Evolutionary conservation across 495 filamentous ascomycete species (phyloP).

Genomic region (Entonaema liquescens): DNA sequence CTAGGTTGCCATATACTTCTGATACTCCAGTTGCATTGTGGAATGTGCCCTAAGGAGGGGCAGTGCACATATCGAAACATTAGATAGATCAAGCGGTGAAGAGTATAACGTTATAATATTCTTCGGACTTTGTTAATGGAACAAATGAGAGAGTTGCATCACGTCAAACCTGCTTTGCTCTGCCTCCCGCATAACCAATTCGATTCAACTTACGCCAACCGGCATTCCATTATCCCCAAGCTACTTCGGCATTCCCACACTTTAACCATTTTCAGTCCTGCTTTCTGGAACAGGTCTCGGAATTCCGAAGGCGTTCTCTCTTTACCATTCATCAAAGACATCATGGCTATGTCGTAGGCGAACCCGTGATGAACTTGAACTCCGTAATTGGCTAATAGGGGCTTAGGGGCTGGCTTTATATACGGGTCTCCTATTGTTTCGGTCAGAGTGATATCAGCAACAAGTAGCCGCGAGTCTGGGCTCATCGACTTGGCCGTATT

Average conservation of each 20-base stretch:
- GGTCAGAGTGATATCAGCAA: conserved; percentile 53
- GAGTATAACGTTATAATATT: conserved; percentile 24
- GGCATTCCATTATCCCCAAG: conserved; percentile 39
- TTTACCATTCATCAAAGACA: conserved; percentile 51
- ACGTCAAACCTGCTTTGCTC: not conserved
- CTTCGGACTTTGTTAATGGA: conserved; percentile 7
- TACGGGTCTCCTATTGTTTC: conserved; percentile 48
- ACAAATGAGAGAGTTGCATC: conserved; percentile 8
- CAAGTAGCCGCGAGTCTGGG: conserved; percentile 48
- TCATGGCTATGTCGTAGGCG: conserved; percentile 50
- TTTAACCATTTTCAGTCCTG: conserved; percentile 38
- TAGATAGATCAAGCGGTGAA: conserved; percentile 31
- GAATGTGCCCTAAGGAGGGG: conserved; percentile 19
- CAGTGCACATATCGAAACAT: conserved; percentile 29
- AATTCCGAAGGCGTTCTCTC: conserved; percentile 52
- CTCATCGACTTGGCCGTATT: conserved; percentile 43
- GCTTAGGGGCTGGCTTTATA: conserved; percentile 45
- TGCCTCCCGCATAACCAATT: not conserved
- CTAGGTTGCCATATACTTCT: not conserved
- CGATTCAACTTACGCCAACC: conserved; percentile 20
- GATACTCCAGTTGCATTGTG: conserved; percentile 29
- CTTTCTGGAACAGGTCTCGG: conserved; percentile 31
- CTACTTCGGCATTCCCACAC: conserved; percentile 38
- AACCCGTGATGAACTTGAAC: conserved; percentile 46
- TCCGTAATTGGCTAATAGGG: conserved; percentile 51